These are phyloP conservation scores for Entomortierella parvispora DNA, from an alignment of 192 early-diverging fungal genomes.

Conservation along the genomic window DNA sequence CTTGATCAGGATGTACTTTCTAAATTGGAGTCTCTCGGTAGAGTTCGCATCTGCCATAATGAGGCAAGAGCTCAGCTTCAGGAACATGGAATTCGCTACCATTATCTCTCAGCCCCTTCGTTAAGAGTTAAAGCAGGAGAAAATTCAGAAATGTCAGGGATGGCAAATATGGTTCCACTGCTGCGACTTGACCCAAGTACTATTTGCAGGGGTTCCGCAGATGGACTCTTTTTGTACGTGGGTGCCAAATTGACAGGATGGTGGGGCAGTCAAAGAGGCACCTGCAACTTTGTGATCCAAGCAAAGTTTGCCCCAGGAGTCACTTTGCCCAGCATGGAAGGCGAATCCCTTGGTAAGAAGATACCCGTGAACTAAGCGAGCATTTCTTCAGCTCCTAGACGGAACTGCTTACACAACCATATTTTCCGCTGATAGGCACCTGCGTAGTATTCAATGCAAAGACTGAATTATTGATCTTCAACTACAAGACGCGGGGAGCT, in stretches of 20 bases:
- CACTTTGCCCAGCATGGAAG: conserved; percentile 24
- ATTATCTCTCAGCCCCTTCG: neutral
- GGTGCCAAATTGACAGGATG: conserved; percentile 49
- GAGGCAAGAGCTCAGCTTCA: conserved; percentile 25
- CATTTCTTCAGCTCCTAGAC: neutral
- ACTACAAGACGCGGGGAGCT: conserved; percentile 32
- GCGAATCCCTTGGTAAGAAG: conserved; percentile 25
- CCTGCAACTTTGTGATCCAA: conserved; percentile 49
- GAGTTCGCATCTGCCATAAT: conserved; percentile 34
- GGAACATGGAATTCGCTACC: conserved; percentile 37
- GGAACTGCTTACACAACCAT: neutral
- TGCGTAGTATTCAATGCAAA: conserved; percentile 21
- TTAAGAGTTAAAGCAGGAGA: neutral
- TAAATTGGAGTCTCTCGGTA: conserved; percentile 39
- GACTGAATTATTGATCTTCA: conserved; percentile 23
- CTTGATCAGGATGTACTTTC: conserved; percentile 41
- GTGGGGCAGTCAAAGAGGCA: conserved; percentile 44
- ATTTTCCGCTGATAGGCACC: conserved; percentile 4
- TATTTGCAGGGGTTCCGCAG: conserved; percentile 26
- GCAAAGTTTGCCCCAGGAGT: conserved; percentile 29
- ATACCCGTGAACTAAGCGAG: neutral
- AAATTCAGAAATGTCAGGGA: neutral
- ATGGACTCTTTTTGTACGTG: conserved; percentile 30
- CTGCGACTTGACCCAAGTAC: conserved; percentile 29
- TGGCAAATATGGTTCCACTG: conserved; percentile 25